Base-by-base conservation (phyloP, 371 early-diverging fungal genomes). In the Cokeromyces recurvatus region DNA sequence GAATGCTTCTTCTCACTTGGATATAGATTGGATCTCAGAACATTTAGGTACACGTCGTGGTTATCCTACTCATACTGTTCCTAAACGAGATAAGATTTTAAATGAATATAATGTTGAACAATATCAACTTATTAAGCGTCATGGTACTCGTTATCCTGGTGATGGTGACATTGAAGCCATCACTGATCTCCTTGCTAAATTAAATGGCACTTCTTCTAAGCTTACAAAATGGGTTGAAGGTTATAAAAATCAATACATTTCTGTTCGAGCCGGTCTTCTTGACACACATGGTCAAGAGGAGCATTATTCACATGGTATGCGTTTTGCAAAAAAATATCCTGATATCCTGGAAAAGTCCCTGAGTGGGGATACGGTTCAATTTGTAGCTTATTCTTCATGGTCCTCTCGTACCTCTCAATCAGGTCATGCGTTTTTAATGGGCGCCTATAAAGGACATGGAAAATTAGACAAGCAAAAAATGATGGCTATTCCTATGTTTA, bases 141-240 rank as follows among this genome's bases (percentile, higher is more conserved):
- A 66, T 31, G 66, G 66, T 16, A 54, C 57, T 10, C 58, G 66
- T 1, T 62, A 52, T 24, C 59, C 66, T 0, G 53, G 32, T 1
- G 24, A 29, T 12, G 46, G 36, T 14, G 53, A 62, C 32, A 55
- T 51, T 2, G 32, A 42, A 11, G 53, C 46, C 12, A 52, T 62
- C 20, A 35, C 45, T 9, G 31, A 39, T 4, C 9, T 51, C 15
- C 20, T 55, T 11, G 27, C 37, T 4, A 32, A 31, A 7, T 43
- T 66, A 5, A 27, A 27, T 11, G 11, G 29, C 29, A 27, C 29
- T 27, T 7, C 5, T 11, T 7, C 5, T 5, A 11, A 27, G 11
- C 35, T 34, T n/a, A 34, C 35, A 4, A 15, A n/a, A 4, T 64
- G 68, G 64, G 35, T 53, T 3, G 17, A 45, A 1, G n/a, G 38